Percentiles rank a stretch among this genome's conserved stretches.
Evolutionary conservation across 257 asterid genomes (phyloP).

Genomic region (Nicotiana paniculata): DNA sequence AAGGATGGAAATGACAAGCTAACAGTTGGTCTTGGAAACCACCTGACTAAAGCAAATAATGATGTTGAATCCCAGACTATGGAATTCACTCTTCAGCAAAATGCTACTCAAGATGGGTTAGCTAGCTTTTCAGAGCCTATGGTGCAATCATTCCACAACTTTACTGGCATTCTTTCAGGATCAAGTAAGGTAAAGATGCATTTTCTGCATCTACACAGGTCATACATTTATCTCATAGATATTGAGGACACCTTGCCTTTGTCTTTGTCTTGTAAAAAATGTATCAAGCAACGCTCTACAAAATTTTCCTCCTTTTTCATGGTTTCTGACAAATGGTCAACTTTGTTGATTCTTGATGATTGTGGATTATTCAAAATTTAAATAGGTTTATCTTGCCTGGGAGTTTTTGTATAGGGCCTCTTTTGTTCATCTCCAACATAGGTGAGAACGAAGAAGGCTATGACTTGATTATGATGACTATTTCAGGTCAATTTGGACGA

Average conservation of each 20-base stretch:
- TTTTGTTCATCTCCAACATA: neutral
- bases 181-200: conserved; percentile 40
- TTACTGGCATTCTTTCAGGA: conserved; percentile 31
- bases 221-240: neutral
- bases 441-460: neutral
- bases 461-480: neutral
- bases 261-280: neutral
- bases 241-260: neutral
- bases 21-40: neutral
- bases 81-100: neutral
- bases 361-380: neutral
- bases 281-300: neutral
- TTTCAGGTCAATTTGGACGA: conserved; percentile 6
- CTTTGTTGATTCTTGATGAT: neutral
- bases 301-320: neutral
- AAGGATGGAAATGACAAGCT: conserved; percentile 19
- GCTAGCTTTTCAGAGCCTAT: neutral
- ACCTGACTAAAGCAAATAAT: neutral
- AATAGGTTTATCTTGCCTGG: neutral
- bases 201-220: neutral
- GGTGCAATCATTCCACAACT: conserved; percentile 1
- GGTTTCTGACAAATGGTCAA: neutral
- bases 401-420: neutral
- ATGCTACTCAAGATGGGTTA: neutral
- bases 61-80: neutral